Evolutionary conservation across 345 rosid genomes (phyloP).

Genomic region (Cochlearia excelsa): DNA sequence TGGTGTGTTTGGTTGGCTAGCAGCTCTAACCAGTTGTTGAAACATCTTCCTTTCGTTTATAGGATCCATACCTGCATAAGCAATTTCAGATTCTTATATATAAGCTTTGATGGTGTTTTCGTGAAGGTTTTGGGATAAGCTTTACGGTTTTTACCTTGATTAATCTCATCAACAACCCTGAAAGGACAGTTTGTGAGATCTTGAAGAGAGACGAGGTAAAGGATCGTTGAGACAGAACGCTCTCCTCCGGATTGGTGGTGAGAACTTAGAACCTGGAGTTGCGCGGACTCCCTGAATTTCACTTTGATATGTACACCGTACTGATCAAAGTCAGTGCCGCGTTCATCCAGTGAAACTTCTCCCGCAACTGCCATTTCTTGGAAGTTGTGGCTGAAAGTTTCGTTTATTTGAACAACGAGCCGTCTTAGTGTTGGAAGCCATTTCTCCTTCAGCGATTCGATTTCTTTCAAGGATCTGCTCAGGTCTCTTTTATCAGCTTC

Average conservation of each 20-base stretch:
- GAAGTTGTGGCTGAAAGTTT: slow-evolving; percentile 84
- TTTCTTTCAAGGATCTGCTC: slow-evolving; percentile 54
- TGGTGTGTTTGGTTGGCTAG: slow-evolving; percentile 89
- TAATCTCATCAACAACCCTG: slow-evolving; percentile 95
- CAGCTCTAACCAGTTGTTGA: slow-evolving; percentile 93
- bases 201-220: slow-evolving; percentile 95
- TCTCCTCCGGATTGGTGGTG: slow-evolving; percentile 99
- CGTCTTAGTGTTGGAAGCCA: slow-evolving; percentile 91
- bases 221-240: slow-evolving; percentile 90
- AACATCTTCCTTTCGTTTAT: slow-evolving; percentile 96
- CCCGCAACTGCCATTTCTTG: slow-evolving; percentile 98
- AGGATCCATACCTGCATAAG: slow-evolving; percentile 84
- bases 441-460: slow-evolving; percentile 63
- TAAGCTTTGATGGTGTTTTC: not conserved
- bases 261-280: slow-evolving; percentile 88
- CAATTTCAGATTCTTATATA: slow-evolving; percentile 12
- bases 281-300: slow-evolving; percentile 87
- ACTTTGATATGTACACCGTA: slow-evolving; percentile 88
- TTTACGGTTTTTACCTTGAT: slow-evolving; percentile 59
- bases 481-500: slow-evolving; percentile 65
- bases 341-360: slow-evolving; percentile 89
- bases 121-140: not conserved
- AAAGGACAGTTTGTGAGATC: slow-evolving; percentile 96
- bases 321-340: slow-evolving; percentile 69
- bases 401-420: slow-evolving; percentile 76